A percentile compares a stretch with the other conserved stretches of the same genome.
phyloP scores from a whole-genome alignment of 2,329 filamentous ascomycete species.

The Purpureocillium lavendulum region DNA sequence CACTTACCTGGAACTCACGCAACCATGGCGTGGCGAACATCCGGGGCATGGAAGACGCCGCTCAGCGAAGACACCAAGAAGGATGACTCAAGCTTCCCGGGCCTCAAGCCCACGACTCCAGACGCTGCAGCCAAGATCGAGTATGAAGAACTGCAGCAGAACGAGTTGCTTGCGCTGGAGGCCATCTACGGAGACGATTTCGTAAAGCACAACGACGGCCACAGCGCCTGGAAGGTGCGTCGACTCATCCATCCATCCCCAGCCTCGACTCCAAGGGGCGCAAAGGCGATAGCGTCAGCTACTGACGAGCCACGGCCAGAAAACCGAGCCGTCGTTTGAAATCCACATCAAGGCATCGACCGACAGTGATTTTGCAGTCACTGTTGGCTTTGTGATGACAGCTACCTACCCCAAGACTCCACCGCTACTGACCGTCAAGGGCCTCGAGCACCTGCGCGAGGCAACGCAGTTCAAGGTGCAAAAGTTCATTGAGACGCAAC shows the following conservation, averaged over 20 bases:
- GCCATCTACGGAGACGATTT: conserved; percentile 91
- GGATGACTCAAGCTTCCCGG: conserved; percentile 43
- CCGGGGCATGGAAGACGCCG: conserved; percentile 40
- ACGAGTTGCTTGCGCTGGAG: conserved; percentile 77
- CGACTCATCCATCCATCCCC: conserved; percentile 6
- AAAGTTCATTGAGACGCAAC: conserved; percentile 51
- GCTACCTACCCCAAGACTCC: conserved; percentile 85
- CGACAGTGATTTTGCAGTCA: conserved; percentile 62
- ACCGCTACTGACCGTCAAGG: conserved; percentile 63
- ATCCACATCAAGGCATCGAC: conserved; percentile 67
- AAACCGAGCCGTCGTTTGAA: conserved; percentile 76
- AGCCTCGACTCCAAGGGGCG: neutral
- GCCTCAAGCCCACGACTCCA: conserved; percentile 35
- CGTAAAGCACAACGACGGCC: conserved; percentile 59
- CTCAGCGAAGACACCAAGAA: conserved; percentile 29
- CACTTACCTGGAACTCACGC: conserved; percentile 24
- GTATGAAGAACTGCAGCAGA: conserved; percentile 78
- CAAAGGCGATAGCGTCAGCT: neutral
- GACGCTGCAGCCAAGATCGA: conserved; percentile 41
- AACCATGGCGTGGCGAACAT: conserved; percentile 45
- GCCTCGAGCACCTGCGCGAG: conserved; percentile 56
- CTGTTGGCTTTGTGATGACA: conserved; percentile 72
- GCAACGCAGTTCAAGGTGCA: conserved; percentile 64
- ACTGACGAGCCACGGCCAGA: conserved; percentile 34
- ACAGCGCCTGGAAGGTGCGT: conserved; percentile 76